Conservation (phyloP, 2,329 filamentous ascomycete species). For the Colletotrichum magnum region DNA sequence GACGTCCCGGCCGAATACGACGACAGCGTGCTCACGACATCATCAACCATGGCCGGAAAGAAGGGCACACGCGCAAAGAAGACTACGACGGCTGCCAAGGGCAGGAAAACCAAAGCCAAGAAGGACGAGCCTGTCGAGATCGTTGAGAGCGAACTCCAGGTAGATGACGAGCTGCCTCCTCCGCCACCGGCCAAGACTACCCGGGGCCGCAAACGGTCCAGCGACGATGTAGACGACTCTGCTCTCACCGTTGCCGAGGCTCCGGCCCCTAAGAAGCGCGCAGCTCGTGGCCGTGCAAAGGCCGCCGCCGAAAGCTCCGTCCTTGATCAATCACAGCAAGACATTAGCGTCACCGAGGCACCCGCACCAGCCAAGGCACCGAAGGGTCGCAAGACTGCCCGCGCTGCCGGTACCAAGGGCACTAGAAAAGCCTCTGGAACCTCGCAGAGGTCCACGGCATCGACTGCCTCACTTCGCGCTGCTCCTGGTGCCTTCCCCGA, state of each 20-base stretch:
- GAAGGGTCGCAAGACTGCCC: constrained; percentile 59
- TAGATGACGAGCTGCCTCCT: constrained; percentile 52
- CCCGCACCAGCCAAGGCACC: constrained; percentile 49
- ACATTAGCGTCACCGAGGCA: constrained; percentile 57
- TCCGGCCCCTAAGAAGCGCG: constrained; percentile 72
- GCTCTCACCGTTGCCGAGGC: constrained; percentile 58
- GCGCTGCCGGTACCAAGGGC: constrained; percentile 58
- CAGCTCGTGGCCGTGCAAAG: constrained; percentile 65
- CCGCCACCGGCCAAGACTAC: constrained; percentile 56
- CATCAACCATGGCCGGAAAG: constrained; percentile 66
- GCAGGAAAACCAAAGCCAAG: constrained; percentile 67
- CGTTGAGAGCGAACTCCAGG: constrained; percentile 41
- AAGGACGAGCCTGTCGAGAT: constrained; percentile 69
- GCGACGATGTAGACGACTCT: constrained; percentile 70
- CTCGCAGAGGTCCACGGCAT: constrained; percentile 62
- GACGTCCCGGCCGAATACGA: constrained; percentile 66
- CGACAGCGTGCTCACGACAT: constrained; percentile 72
- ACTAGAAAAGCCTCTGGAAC: constrained; percentile 47
- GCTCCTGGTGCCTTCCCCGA: constrained; percentile 59
- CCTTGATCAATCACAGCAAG: constrained; percentile 53
- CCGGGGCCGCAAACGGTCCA: constrained; percentile 74
- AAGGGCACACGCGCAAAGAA: constrained; percentile 70
- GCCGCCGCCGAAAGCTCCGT: constrained; percentile 57
- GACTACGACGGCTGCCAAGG: constrained; percentile 60
- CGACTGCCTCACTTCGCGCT: constrained; percentile 53